phyloP scores from a whole-genome alignment of 2,329 filamentous ascomycete genomes.

The Pseudonectria buxi region DNA sequence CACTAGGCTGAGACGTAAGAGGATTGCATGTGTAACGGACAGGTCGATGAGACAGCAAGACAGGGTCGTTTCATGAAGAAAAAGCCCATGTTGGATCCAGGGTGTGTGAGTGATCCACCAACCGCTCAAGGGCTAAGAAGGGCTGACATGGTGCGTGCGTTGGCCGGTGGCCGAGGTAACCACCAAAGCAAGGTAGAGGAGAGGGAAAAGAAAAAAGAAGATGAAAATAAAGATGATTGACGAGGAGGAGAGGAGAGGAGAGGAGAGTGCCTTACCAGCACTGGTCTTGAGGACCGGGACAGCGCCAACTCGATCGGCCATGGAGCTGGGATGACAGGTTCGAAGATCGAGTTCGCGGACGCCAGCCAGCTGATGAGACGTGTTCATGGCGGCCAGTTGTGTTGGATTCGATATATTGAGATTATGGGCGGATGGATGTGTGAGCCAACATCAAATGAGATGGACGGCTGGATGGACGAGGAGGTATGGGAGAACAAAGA shows the following conservation, averaged over 20 bases:
- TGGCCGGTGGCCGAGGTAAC: conserved; percentile 17
- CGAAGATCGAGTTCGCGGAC: conserved; percentile 46
- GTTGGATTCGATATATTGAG: too few species aligned
- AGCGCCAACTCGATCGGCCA: conserved; percentile 48
- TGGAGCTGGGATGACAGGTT: conserved; percentile 38
- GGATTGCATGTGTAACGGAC: too few species aligned
- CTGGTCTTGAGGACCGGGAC: conserved; percentile 54
- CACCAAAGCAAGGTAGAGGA: conserved; percentile 4
- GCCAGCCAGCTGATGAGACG: conserved; percentile 27
- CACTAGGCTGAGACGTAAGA: too few species aligned
- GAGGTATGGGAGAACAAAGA: too few species aligned
- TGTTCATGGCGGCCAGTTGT: conserved; percentile 20
- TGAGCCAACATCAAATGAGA: conserved; percentile 3
- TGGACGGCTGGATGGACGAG: conserved; percentile 6
- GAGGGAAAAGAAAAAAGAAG: neutral
- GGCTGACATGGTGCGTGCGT: conserved; percentile 4
- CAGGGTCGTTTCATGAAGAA: too few species aligned
- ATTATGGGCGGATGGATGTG: too few species aligned
- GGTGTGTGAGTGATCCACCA: too few species aligned
- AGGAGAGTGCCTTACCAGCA: conserved; percentile 43
- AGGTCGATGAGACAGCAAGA: too few species aligned
- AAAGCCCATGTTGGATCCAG: too few species aligned
- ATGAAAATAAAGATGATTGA: neutral
- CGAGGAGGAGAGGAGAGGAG: conserved; percentile 4
- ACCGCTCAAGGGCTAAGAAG: neutral